Conservation (phyloP, 768 basidiomycete genomes). For the Leccinum subtestaceum region DNA sequence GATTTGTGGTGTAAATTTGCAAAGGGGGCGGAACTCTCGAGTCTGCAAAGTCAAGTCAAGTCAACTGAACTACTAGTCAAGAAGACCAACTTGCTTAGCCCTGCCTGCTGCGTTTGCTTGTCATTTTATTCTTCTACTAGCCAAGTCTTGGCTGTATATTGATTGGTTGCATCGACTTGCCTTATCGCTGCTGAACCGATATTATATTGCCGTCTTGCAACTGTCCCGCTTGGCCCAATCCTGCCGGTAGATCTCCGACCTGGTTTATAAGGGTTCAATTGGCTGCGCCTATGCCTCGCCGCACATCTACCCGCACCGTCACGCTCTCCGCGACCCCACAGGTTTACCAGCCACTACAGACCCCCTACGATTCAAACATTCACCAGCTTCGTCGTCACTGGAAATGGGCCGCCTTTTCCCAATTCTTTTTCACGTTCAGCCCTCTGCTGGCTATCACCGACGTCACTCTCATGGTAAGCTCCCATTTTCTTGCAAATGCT, state of each 20-base stretch:
- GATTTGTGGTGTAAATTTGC: slow-evolving; percentile 20
- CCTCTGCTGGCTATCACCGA: slow-evolving; percentile 69
- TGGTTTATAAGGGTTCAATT: slow-evolving; percentile 34
- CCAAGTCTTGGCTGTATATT: slow-evolving; percentile 13
- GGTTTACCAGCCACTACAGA: slow-evolving; percentile 26
- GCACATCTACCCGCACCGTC: slow-evolving; percentile 42
- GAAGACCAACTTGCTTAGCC: not conserved
- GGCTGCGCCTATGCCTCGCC: slow-evolving; percentile 56
- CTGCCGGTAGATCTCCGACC: slow-evolving; percentile 37
- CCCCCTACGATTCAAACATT: slow-evolving; percentile 40
- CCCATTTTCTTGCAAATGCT: not conserved
- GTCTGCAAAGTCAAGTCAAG: slow-evolving; percentile 1
- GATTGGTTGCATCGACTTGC: slow-evolving; percentile 23
- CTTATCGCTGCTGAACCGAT: slow-evolving; percentile 18
- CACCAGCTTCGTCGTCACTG: slow-evolving; percentile 69
- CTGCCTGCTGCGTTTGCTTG: not conserved
- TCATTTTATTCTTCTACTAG: slow-evolving; percentile 13
- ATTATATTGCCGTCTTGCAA: slow-evolving; percentile 19
- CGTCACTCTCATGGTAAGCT: slow-evolving; percentile 61
- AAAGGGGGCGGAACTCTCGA: not conserved
- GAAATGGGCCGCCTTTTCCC: slow-evolving; percentile 91
- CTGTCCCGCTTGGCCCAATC: slow-evolving; percentile 21
- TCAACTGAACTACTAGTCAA: not conserved
- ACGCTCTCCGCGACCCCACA: slow-evolving; percentile 32
- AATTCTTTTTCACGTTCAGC: slow-evolving; percentile 86